These are phyloP conservation scores for Lecanicillium sp. DNA, from an alignment of 2,329 filamentous ascomycete species.

Conservation along the genomic window DNA sequence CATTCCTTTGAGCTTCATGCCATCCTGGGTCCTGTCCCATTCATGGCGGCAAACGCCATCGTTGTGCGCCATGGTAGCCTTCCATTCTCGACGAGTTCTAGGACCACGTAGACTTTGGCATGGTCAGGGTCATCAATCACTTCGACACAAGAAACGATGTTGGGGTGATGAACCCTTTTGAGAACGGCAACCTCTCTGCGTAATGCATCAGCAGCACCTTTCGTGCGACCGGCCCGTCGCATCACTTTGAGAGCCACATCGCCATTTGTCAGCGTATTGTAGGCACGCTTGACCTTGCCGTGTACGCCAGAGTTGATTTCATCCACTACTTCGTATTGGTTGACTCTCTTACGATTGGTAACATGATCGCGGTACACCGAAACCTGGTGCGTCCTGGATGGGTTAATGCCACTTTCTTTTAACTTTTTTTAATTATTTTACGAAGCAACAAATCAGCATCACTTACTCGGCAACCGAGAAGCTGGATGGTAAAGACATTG, in stretches of 20 bases:
- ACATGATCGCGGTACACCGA: neutral
- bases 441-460: too few relatives aligned
- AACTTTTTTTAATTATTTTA: neutral
- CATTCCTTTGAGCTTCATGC: neutral
- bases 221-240: neutral
- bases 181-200: constrained; percentile 1
- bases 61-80: neutral
- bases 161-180: neutral
- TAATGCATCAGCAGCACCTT: neutral
- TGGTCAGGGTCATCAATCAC: neutral
- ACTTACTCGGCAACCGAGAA: too few relatives aligned
- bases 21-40: neutral
- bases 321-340: neutral
- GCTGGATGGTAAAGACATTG: too few relatives aligned
- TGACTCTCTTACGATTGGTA: neutral
- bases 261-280: neutral
- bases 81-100: neutral
- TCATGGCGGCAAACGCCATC: neutral
- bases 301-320: constrained; percentile 3
- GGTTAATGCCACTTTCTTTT: neutral
- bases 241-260: neutral
- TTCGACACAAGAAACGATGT: neutral
- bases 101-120: neutral
- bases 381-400: neutral
- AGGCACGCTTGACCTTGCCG: neutral